Base-by-base conservation (phyloP, 768 basidiomycete species). In the Pisolithus tinctorius region DNA sequence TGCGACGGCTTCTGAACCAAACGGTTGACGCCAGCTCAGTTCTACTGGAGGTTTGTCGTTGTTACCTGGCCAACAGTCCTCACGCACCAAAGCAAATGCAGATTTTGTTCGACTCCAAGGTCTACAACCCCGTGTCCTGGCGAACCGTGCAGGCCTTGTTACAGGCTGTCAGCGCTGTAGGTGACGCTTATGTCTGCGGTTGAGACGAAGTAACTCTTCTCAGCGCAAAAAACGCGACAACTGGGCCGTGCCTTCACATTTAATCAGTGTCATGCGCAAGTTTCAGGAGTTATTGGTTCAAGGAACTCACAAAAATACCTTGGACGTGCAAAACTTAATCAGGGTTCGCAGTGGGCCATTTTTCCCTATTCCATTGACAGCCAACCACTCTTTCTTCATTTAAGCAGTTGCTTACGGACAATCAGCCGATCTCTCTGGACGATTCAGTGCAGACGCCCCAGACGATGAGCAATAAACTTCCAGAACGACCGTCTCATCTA, bases 341-440 rank as follows among this genome's bases (percentile, higher is more conserved):
- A 80, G 74, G 79, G 79, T 81, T 79, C 76, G 79, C 75, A 74
- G 59, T 71, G 73, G 73, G 63, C 72, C 61, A 59, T 63, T 71
- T 68, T 61, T 53, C 60, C 47, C 63, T 65, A 62, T 53, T 61
- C 65, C 53, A 56, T 67, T 66, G 67, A 68, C 68, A 61, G 58
- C 71, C 67, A 68, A 75, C 68, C 54, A 56, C 45, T 65, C 60
- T 69, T 63, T 62, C 58, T 72, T 62, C 66, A 47, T 73, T 77
- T 74, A 65, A 69, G 67, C 73, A 78, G 76, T 68, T 69, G 48
- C 58, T 78, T 48, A 40, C 54, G 58, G 57, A 55, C 52, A 58
- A 56, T 45, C 58, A 53, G 55, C 48, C 58, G 20, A 45, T 53
- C 46, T 43, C 58, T 4, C 58, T 52, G 38, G 59, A 61, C 58